phyloP scores from a whole-genome alignment of 345 rosid species.

The Eucalyptus regnans region DNA sequence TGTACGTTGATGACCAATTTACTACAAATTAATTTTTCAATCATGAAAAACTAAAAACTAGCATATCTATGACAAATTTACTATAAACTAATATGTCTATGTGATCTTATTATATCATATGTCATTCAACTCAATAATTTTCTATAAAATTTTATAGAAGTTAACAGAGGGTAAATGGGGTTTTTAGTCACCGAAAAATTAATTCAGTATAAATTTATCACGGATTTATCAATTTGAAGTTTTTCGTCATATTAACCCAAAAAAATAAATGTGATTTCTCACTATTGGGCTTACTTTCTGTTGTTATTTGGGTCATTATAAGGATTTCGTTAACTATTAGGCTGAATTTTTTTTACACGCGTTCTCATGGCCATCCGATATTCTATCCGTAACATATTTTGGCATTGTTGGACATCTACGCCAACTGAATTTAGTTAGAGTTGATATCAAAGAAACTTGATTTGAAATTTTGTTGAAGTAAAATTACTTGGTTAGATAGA shows the following conservation, averaged over 20 bases:
- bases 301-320: background rate
- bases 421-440: background rate
- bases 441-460: background rate
- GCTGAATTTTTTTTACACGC: background rate
- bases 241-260: rapidly evolving
- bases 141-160: rapidly evolving
- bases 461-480: background rate
- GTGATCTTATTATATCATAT: rapidly evolving
- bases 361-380: background rate
- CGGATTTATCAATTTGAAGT: no score
- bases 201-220: no score
- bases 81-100: rapidly evolving
- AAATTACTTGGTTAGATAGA: background rate
- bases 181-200: no score
- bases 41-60: rapidly evolving
- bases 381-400: background rate
- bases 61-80: rapidly evolving
- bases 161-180: rapidly evolving
- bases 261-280: background rate
- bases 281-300: background rate
- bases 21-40: rapidly evolving
- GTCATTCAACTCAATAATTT: no score
- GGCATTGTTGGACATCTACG: rapidly evolving
- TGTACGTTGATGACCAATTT: rapidly evolving
- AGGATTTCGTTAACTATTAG: background rate